A percentile compares a stretch with the other conserved stretches of the same genome.
Evolutionary conservation across 352 stramenopile genomes (phyloP).

Genomic region (Globisporangium nagaii): DNA sequence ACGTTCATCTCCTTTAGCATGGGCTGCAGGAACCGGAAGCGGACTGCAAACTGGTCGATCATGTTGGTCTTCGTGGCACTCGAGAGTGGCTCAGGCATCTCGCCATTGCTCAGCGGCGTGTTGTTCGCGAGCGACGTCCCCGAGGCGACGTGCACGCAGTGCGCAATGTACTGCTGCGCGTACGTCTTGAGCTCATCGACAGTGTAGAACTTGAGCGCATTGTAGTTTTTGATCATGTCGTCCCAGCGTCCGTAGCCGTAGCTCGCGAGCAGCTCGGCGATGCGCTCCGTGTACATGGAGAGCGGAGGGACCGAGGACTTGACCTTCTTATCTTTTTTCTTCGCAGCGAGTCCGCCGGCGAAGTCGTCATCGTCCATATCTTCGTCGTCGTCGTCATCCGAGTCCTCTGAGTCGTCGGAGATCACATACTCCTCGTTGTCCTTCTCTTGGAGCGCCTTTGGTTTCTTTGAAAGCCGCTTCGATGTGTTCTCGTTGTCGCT

Average conservation of each 20-base stretch:
- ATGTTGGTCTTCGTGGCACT: constrained; percentile 18
- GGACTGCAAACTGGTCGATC: constrained; percentile 29
- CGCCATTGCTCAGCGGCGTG: constrained; percentile 7
- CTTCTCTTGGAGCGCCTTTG: constrained; percentile 16
- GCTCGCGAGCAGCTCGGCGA: constrained; percentile 42
- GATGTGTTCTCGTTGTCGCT: constrained; percentile 38
- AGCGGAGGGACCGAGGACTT: constrained; percentile 27
- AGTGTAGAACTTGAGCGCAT: constrained; percentile 35
- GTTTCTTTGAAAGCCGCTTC: constrained; percentile 16
- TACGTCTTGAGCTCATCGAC: constrained; percentile 38
- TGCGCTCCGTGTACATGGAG: constrained; percentile 28
- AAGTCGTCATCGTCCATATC: constrained; percentile 50
- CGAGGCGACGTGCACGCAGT: constrained; percentile 36
- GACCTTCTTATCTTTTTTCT: constrained; percentile 26
- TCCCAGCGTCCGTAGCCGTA: constrained; percentile 86
- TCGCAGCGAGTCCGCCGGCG: constrained; percentile 8
- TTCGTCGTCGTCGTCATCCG: constrained; percentile 53
- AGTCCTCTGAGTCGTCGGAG: constrained; percentile 50
- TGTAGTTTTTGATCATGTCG: constrained; percentile 37
- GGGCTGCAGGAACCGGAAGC: constrained; percentile 34
- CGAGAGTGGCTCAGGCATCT: constrained; percentile 6
- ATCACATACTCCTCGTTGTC: constrained; percentile 76
- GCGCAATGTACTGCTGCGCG: constrained; percentile 39
- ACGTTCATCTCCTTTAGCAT: constrained; percentile 48
- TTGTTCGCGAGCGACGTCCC: constrained; percentile 21